Conservation (phyloP, 108 stramenopile genomes). For the Cylindrotheca closterium region DNA sequence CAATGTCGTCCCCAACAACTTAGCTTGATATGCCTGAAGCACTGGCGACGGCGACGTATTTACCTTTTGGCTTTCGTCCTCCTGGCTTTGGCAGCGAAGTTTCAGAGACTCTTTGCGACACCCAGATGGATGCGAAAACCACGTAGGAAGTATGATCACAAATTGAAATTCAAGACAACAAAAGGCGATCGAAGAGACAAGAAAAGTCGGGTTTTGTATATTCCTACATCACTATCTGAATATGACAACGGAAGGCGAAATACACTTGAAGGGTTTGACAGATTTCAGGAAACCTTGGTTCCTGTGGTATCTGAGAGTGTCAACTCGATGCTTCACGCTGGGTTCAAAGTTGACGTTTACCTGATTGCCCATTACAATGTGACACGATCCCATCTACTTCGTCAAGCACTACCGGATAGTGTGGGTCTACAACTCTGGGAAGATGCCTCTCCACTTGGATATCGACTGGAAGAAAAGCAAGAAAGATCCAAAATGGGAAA, state of each 20-base stretch:
- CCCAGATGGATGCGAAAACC: no score
- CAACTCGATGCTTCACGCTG: constrained; percentile 48
- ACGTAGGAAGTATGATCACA: no score
- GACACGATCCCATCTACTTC: constrained; percentile 47
- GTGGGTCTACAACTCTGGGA: constrained; percentile 73
- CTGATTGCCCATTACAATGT: constrained; percentile 53
- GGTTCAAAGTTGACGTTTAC: constrained; percentile 75
- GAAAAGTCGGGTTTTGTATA: constrained; percentile 64
- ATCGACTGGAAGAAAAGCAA: constrained; percentile 34
- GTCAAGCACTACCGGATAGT: constrained; percentile 40
- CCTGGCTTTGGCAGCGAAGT: no score
- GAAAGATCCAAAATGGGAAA: constrained; percentile 17
- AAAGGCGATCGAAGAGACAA: no score
- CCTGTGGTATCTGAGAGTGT: constrained; percentile 75
- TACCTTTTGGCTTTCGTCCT: no score
- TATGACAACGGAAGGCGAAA: constrained; percentile 71
- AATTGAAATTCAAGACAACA: no score
- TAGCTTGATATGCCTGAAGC: no score
- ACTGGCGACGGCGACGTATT: no score
- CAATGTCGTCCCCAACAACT: no score
- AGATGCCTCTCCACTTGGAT: constrained; percentile 67
- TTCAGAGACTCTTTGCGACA: no score
- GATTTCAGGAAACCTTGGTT: constrained; percentile 63
- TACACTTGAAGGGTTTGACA: constrained; percentile 60
- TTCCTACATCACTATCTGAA: constrained; percentile 75